Evolutionary conservation across 768 basidiomycete genomes (phyloP).

Genomic region (Terana coerulea): DNA sequence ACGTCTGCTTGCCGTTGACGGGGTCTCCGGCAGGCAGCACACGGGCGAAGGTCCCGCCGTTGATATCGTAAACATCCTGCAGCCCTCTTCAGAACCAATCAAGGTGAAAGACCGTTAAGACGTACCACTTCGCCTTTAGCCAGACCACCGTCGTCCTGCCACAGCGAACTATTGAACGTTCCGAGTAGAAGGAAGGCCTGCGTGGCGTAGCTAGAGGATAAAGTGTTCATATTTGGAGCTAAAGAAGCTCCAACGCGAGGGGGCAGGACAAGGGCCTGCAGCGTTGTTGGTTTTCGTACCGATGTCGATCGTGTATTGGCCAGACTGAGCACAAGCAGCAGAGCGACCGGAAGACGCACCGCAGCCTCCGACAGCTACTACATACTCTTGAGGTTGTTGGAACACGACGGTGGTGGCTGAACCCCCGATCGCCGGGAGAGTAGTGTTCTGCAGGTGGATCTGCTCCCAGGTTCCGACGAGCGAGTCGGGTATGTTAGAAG

Average conservation of each 20-base stretch:
- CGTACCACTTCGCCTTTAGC: slow-evolving; percentile 72
- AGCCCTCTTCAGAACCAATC: not conserved
- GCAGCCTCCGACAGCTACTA: slow-evolving; percentile 64
- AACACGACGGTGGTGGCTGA: slow-evolving; percentile 58
- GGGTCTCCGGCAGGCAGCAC: slow-evolving; percentile 77
- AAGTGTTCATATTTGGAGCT: slow-evolving; percentile 54
- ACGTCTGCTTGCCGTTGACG: slow-evolving; percentile 37
- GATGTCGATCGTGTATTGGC: slow-evolving; percentile 55
- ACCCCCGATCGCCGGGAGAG: slow-evolving; percentile 38
- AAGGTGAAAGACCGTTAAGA: not conserved
- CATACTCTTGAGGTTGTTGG: slow-evolving; percentile 21
- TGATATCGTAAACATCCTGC: slow-evolving; percentile 59
- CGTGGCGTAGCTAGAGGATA: slow-evolving; percentile 51
- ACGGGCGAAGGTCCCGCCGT: slow-evolving; percentile 55
- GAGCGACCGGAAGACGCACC: slow-evolving; percentile 29
- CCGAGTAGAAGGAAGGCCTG: slow-evolving; percentile 74
- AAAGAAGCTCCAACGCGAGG: slow-evolving; percentile 55
- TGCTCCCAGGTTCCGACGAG: slow-evolving; percentile 59
- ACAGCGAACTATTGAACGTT: slow-evolving; percentile 55
- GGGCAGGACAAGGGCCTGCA: slow-evolving; percentile 58
- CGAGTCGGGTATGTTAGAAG: slow-evolving; percentile 56
- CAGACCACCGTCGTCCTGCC: slow-evolving; percentile 63
- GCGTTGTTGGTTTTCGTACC: slow-evolving; percentile 31
- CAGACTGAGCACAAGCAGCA: slow-evolving; percentile 52
- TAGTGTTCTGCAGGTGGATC: slow-evolving; percentile 31